Evolutionary conservation across 139 green algal genomes (phyloP), one percentile per base, ranked within the genome.

Genomic region (Asterochloris erici): DNA sequence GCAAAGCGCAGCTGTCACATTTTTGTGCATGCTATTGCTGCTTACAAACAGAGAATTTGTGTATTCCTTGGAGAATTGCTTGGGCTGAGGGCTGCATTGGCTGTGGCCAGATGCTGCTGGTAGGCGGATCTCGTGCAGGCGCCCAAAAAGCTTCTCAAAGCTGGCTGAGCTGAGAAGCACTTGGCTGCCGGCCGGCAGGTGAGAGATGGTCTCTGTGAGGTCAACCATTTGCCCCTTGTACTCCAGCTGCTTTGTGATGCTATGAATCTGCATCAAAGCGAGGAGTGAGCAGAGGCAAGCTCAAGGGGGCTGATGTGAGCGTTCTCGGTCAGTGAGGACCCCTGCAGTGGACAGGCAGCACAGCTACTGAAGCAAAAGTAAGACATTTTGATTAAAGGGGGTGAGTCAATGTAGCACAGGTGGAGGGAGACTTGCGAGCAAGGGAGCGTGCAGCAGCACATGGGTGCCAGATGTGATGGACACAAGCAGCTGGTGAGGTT

Each of bases 221-320:
- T 83, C 68, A 0, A 77, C 54, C 21, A 83, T 68, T 24, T 77
- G 24, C 1, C 79, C 79, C 28, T 47, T 24, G 17, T 83, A 83
- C 68, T 83, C 79, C 23, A 83, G 64, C 68, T 83, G 79, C 79
- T 77, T 83, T 0, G 79, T 77, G 19, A 77, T 29, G 21, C 68
- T 83, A 29, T 83, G 79, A 4, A 77, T 38, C 79, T 83, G 47
- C 79, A 69, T 12, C 38, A 29, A 28, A 17, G 28, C 1, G 12
- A 63, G 28, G 6, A 9, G 19, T 71, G 17, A 26, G 66, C 66
- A 26, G 66, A 71, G 66, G 19, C 9, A 71, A 29, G 23, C 71
- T 38, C 71, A 60, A 16, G 2, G 16, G 71, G 71, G 9, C 2
- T 77, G n/a, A 77, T 47, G 71, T 19, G 23, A 24, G 66, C 38